A percentile compares a stretch with the other conserved stretches of the same genome.
Conservation (phyloP, 2,329 filamentous ascomycete genomes). For the Ceratocystis variospora region DNA sequence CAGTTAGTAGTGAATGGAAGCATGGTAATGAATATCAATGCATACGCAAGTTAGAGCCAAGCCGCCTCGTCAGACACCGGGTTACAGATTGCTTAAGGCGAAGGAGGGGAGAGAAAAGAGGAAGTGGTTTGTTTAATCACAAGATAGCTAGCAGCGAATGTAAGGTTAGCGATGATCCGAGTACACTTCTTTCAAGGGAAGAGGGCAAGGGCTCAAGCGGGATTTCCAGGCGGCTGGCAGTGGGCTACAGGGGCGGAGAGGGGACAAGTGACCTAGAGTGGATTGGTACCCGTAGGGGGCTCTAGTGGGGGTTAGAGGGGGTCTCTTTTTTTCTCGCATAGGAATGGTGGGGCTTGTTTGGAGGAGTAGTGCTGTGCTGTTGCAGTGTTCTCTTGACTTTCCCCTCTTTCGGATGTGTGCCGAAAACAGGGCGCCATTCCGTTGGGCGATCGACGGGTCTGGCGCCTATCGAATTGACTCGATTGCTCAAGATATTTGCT, state of each 20-base stretch:
- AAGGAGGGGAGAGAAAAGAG: too few relatives aligned
- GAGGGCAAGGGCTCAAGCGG: too few relatives aligned
- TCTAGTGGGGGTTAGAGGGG: too few relatives aligned
- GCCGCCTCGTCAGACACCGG: too few relatives aligned
- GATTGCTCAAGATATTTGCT: not conserved
- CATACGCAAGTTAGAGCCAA: too few relatives aligned
- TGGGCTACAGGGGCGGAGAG: not conserved
- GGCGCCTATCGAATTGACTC: not conserved
- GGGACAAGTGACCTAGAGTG: not conserved
- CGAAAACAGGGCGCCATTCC: not conserved
- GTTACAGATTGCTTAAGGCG: too few relatives aligned
- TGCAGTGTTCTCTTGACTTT: not conserved
- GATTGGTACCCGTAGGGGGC: not conserved
- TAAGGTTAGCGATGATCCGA: too few relatives aligned
- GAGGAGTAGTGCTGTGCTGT: not conserved
- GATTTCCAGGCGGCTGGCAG: not conserved
- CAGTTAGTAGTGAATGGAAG: not conserved
- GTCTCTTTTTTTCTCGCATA: too few relatives aligned
- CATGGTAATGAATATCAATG: not conserved
- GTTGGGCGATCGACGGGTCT: not conserved
- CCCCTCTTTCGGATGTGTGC: slow-evolving; percentile 3
- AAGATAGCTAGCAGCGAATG: too few relatives aligned
- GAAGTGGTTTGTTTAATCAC: too few relatives aligned
- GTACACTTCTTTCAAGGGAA: too few relatives aligned
- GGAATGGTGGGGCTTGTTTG: not conserved